Conservation (phyloP, 1,284 basidiomycete genomes). For the Apiotrichum akiyoshidainum region DNA sequence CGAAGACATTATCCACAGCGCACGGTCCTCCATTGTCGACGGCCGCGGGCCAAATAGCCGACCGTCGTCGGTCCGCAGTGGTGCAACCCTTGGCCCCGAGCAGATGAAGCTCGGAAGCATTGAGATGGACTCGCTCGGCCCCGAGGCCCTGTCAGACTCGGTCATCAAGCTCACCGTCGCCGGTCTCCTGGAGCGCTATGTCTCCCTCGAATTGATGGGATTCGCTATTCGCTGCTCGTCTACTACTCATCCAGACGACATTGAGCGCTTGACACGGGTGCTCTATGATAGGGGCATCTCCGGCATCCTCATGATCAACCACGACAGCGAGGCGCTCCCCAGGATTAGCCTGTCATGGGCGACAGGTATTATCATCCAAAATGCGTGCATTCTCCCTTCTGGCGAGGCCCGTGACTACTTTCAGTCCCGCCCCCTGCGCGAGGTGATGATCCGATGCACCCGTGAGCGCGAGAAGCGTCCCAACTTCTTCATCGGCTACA, state of each 20-base stretch:
- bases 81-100: background rate
- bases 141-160: background rate
- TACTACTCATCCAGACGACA: slow-evolving; percentile 1
- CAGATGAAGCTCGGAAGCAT: slow-evolving; percentile 14
- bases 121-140: slow-evolving; percentile 1
- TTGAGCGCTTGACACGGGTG: slow-evolving; percentile 7
- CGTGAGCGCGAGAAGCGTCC: slow-evolving; percentile 9
- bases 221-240: slow-evolving; percentile 7
- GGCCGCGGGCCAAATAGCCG: background rate
- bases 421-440: slow-evolving; percentile 6
- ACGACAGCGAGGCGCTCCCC: background rate
- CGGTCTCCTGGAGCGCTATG: slow-evolving; percentile 6
- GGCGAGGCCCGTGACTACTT: slow-evolving; percentile 16
- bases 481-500: slow-evolving; percentile 13
- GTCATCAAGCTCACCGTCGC: slow-evolving; percentile 5
- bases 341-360: slow-evolving; percentile 6
- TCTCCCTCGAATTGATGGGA: slow-evolving; percentile 5
- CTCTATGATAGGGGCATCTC: slow-evolving; percentile 4
- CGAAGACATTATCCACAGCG: background rate
- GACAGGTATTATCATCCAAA: slow-evolving; percentile 13
- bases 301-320: slow-evolving; percentile 6
- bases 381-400: slow-evolving; percentile 9
- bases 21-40: background rate
- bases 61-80: background rate
- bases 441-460: slow-evolving; percentile 7